Percentiles rank a stretch among this genome's conserved stretches.
phyloP scores from a whole-genome alignment of 179 eudicot genomes.

The Beta lomatogona region DNA sequence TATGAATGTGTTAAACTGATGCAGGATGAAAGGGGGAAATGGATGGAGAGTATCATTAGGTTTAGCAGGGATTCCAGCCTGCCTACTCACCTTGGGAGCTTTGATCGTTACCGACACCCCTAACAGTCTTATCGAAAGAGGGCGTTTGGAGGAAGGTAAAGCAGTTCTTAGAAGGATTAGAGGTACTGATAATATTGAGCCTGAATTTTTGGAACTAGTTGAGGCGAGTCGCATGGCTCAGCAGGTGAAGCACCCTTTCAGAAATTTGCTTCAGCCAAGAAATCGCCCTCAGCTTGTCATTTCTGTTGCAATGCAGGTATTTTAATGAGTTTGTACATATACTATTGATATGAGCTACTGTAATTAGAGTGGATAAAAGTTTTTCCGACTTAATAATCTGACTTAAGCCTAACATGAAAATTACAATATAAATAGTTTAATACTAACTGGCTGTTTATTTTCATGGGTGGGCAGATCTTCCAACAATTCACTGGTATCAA shows the following conservation, averaged over 20 bases:
- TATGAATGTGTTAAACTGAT: not conserved
- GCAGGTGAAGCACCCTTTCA: conserved; percentile 67
- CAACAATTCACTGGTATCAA: conserved; percentile 90
- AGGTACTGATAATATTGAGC: conserved; percentile 77
- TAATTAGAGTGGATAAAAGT: too few relatives aligned
- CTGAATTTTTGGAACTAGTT: conserved; percentile 72
- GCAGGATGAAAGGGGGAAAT: conserved; percentile 83
- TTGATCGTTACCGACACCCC: conserved; percentile 79
- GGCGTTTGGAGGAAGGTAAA: conserved; percentile 72
- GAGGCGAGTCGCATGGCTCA: conserved; percentile 77
- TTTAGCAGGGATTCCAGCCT: conserved; percentile 76
- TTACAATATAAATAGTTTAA: too few relatives aligned
- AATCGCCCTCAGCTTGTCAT: conserved; percentile 81
- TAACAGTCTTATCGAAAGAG: conserved; percentile 80
- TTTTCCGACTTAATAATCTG: too few relatives aligned
- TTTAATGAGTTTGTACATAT: too few relatives aligned
- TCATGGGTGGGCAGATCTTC: conserved; percentile 50
- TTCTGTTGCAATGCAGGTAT: conserved; percentile 69
- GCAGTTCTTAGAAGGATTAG: conserved; percentile 64
- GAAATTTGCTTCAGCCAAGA: conserved; percentile 58
- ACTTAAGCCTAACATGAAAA: too few relatives aligned
- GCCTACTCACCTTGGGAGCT: conserved; percentile 66
- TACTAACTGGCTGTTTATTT: not conserved
- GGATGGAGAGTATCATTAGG: conserved; percentile 94
- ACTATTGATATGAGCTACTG: too few relatives aligned